Evolutionary conservation across 129 eudicot species (phyloP).

Genomic region (Saussurea involucrata): DNA sequence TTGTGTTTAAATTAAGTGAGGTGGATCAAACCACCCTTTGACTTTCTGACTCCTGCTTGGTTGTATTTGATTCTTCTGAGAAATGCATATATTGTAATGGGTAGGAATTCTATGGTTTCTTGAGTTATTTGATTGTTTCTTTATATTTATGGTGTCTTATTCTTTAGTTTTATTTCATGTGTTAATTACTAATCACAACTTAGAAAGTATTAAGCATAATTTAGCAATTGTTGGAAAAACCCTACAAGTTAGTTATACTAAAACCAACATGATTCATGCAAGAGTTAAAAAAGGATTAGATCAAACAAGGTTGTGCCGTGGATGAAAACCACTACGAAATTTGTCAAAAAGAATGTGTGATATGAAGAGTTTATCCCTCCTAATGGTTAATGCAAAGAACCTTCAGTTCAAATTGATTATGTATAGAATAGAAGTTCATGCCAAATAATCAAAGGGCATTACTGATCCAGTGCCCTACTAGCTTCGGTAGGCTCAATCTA

Average conservation of each 20-base stretch:
- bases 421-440: neutral
- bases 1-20: neutral
- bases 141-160: neutral
- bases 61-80: constrained; percentile 3
- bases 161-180: neutral
- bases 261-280: neutral
- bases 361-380: neutral
- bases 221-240: neutral
- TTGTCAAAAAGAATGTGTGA: neutral
- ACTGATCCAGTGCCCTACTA: neutral
- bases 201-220: neutral
- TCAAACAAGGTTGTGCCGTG: neutral
- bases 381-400: neutral
- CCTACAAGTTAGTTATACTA: neutral
- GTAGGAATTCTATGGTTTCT: neutral
- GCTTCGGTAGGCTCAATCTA: neutral
- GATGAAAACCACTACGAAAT: neutral
- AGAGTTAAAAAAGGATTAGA: neutral
- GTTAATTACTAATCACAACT: neutral
- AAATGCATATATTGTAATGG: neutral
- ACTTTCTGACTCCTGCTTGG: neutral
- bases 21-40: neutral
- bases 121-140: neutral
- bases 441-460: neutral
- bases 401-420: neutral